Evolutionary conservation across 2,329 filamentous ascomycete genomes (phyloP).

Genomic region (Ceratocystis harringtonii): DNA sequence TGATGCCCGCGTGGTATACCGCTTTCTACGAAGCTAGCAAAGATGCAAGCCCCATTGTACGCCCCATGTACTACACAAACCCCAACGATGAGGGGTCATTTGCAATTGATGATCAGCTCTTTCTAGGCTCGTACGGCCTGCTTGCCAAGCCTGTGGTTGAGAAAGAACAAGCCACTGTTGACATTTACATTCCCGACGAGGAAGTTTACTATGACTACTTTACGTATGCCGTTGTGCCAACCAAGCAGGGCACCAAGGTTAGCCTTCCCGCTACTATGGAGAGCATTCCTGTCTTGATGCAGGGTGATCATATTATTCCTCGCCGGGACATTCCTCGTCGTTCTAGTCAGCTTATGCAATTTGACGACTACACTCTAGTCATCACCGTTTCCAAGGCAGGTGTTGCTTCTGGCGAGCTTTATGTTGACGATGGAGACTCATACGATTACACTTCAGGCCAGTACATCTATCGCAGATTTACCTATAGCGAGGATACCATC

Average conservation of each 20-base stretch:
- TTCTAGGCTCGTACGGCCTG: constrained; percentile 73
- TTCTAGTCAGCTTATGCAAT: constrained; percentile 78
- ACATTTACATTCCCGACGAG: constrained; percentile 77
- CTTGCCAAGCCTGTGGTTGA: constrained; percentile 83
- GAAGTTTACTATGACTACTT: constrained; percentile 95
- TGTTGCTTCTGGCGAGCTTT: constrained; percentile 65
- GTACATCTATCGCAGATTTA: constrained; percentile 75
- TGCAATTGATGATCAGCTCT: constrained; percentile 80
- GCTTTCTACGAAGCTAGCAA: constrained; percentile 81
- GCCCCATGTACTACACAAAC: constrained; percentile 86
- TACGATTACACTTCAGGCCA: constrained; percentile 77
- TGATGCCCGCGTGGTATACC: constrained; percentile 92
- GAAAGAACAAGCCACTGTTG: constrained; percentile 54
- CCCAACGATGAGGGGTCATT: constrained; percentile 79
- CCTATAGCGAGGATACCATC: constrained; percentile 46
- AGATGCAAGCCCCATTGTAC: constrained; percentile 72
- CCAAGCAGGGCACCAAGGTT: constrained; percentile 53
- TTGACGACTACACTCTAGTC: constrained; percentile 87
- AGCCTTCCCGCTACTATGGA: constrained; percentile 66
- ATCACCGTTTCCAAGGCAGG: constrained; percentile 34
- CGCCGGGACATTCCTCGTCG: constrained; percentile 78
- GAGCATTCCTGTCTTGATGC: constrained; percentile 80
- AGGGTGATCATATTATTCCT: constrained; percentile 79
- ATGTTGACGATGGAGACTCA: constrained; percentile 84
- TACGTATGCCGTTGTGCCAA: constrained; percentile 59